phyloP scores from a whole-genome alignment of 768 basidiomycete species.

The Boletellus ananiceps region DNA sequence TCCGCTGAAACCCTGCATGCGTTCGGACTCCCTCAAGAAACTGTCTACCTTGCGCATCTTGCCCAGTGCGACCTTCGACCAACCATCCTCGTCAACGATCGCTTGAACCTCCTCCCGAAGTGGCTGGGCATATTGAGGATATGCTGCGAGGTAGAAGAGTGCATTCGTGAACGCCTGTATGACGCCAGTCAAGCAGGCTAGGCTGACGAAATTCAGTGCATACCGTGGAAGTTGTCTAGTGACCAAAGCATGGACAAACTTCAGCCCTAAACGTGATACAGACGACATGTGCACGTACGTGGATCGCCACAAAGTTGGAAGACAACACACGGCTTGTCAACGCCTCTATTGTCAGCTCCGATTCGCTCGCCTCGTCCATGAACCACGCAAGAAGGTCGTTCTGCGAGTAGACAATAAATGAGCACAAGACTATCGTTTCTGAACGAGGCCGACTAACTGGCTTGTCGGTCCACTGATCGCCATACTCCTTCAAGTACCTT shows the following conservation, averaged over 20 bases:
- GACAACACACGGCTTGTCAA: slow-evolving; percentile 16
- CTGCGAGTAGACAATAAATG: slow-evolving; percentile 7
- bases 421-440: not conserved
- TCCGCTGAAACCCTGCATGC: slow-evolving; percentile 26
- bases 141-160: slow-evolving; percentile 33
- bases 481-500: slow-evolving; percentile 19
- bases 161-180: slow-evolving; percentile 30
- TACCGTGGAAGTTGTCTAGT: slow-evolving; percentile 22
- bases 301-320: slow-evolving; percentile 7
- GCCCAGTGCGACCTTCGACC: slow-evolving; percentile 22
- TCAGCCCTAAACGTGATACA: not conserved
- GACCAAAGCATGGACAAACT: not conserved
- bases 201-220: not conserved
- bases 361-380: slow-evolving; percentile 21
- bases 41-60: slow-evolving; percentile 37
- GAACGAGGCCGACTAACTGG: slow-evolving; percentile 21
- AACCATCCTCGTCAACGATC: slow-evolving; percentile 25
- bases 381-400: slow-evolving; percentile 32
- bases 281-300: not conserved
- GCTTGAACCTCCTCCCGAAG: slow-evolving; percentile 37
- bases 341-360: slow-evolving; percentile 18
- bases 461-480: slow-evolving; percentile 25
- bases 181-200: not conserved
- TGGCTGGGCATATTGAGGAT: slow-evolving; percentile 30
- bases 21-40: slow-evolving; percentile 36